These are phyloP conservation scores for Leptomonas pyrrhocoris DNA, from an alignment of 208 protist species.

Conservation along the genomic window DNA sequence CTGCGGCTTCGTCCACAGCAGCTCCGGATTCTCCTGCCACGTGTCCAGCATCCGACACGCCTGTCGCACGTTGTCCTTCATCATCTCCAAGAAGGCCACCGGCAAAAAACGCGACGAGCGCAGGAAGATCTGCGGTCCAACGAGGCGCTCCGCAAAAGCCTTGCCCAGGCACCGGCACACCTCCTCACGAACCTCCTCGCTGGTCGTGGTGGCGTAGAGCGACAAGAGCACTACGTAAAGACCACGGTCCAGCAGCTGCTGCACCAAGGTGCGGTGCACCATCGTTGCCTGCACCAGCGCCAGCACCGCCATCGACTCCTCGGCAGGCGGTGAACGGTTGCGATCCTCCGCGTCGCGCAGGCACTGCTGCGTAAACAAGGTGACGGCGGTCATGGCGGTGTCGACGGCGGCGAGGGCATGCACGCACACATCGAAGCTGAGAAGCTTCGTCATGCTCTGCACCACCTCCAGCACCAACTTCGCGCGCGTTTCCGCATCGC, in stretches of 20 bases:
- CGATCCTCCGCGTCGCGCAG: constrained; percentile 10
- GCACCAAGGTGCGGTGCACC: constrained; percentile 50
- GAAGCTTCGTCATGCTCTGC: constrained; percentile 30
- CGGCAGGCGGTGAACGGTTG: neutral
- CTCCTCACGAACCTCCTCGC: constrained; percentile 49
- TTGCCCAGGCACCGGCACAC: constrained; percentile 62
- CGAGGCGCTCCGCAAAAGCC: constrained; percentile 80
- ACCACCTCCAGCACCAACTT: constrained; percentile 33
- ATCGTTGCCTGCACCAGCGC: constrained; percentile 39
- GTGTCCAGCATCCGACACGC: constrained; percentile 87
- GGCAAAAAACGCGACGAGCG: constrained; percentile 81
- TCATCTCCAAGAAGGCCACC: constrained; percentile 88
- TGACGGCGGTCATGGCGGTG: constrained; percentile 31
- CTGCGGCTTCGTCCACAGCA: constrained; percentile 90
- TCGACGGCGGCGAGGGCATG: constrained; percentile 28
- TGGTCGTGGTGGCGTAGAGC: constrained; percentile 56
- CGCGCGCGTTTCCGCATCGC: neutral
- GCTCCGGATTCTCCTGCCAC: constrained; percentile 91
- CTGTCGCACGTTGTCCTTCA: constrained; percentile 83
- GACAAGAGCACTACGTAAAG: constrained; percentile 77
- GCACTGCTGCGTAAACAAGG: constrained; percentile 21
- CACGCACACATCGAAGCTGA: constrained; percentile 34
- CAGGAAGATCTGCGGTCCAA: constrained; percentile 84
- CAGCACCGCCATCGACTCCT: constrained; percentile 20
- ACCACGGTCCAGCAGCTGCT: constrained; percentile 75